These are phyloP conservation scores for Solanum hybrid DNA, from an alignment of 305 asterid genomes.

Conservation along the genomic window DNA sequence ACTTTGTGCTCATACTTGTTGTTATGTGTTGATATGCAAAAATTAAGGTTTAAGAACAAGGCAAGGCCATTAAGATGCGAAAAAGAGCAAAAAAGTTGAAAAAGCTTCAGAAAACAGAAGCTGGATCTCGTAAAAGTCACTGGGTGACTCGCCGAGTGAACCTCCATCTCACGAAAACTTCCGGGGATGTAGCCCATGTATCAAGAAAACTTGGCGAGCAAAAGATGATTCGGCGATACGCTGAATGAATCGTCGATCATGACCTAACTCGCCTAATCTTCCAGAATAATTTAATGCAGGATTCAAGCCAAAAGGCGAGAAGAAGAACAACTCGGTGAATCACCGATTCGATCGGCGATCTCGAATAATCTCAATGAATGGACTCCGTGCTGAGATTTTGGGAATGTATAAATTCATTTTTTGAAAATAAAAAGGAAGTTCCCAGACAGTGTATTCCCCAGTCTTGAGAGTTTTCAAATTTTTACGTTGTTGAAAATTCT, in stretches of 20 bases:
- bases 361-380: neutral
- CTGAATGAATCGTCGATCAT: neutral
- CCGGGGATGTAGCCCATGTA: neutral
- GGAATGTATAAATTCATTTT: neutral
- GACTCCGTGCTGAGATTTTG: neutral
- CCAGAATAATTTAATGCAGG: neutral
- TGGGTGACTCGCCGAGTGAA: neutral
- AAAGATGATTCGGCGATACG: neutral
- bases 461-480: neutral
- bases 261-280: neutral
- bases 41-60: neutral
- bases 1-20: neutral
- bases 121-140: neutral
- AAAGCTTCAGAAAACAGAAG: no score
- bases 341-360: neutral
- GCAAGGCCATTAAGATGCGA: neutral
- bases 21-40: neutral
- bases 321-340: neutral
- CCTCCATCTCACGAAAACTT: neutral
- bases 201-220: neutral
- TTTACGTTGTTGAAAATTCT: neutral
- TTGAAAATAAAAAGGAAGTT: neutral
- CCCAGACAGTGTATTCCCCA: neutral
- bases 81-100: neutral
- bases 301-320: neutral